phyloP scores from a whole-genome alignment of 2,329 filamentous ascomycete species.

The Magnaporthales sp. region DNA sequence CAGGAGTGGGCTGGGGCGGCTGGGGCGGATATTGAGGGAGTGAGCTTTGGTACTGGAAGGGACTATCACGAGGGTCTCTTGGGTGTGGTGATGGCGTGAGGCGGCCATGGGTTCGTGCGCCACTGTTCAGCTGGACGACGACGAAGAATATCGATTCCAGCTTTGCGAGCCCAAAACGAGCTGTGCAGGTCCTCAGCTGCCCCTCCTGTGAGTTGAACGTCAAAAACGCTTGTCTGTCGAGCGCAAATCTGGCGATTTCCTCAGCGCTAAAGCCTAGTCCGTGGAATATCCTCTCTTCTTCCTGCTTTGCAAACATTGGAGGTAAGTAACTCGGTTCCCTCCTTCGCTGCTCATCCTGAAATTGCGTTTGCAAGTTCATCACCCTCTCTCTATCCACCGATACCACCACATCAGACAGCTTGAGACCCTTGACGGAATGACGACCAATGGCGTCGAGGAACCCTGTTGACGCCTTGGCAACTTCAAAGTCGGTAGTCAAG shows the following conservation, averaged over 20 bases:
- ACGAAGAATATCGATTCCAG: constrained; percentile 55
- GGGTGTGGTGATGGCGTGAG: constrained; percentile 35
- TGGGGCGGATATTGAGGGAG: constrained; percentile 9
- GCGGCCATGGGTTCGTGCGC: constrained; percentile 29
- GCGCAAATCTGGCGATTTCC: constrained; percentile 40
- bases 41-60: constrained; percentile 26
- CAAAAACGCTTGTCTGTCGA: constrained; percentile 46
- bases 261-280: constrained; percentile 44
- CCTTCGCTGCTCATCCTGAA: constrained; percentile 48
- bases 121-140: constrained; percentile 36
- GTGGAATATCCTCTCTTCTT: constrained; percentile 46
- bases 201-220: constrained; percentile 44
- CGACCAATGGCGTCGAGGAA: constrained; percentile 49
- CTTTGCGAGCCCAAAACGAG: constrained; percentile 49
- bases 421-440: constrained; percentile 35
- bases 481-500: constrained; percentile 48
- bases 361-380: constrained; percentile 36
- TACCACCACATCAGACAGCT: constrained; percentile 44
- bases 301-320: constrained; percentile 48
- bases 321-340: constrained; percentile 56
- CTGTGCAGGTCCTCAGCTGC: constrained; percentile 37
- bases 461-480: constrained; percentile 45
- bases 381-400: constrained; percentile 44
- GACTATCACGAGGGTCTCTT: constrained; percentile 31
- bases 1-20: constrained; percentile 32